Evolutionary conservation across 139 green algal genomes (phyloP).

Genomic region (Chlorella sorokiniana): DNA sequence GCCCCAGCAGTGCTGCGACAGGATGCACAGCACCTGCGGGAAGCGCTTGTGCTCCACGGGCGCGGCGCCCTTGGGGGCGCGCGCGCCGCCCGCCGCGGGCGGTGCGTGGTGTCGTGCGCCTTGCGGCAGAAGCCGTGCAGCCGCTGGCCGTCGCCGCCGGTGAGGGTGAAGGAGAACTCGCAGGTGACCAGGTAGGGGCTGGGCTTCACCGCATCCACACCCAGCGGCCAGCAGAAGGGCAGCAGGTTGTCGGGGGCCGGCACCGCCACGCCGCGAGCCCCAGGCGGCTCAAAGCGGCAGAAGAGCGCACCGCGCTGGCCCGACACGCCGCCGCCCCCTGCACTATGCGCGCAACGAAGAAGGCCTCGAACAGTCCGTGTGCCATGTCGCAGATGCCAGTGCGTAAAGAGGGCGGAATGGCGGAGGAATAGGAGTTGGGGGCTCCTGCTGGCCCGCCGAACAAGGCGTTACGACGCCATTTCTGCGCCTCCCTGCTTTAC

Average conservation of each 20-base stretch:
- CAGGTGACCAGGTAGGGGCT: constrained; percentile 65
- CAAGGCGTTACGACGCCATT: too few relatives aligned
- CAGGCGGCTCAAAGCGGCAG: constrained; percentile 33
- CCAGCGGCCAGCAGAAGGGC: constrained; percentile 68
- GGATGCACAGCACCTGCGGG: constrained; percentile 71
- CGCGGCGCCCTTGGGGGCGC: not conserved
- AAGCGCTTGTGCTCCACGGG: constrained; percentile 40
- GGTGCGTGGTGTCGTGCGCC: constrained; percentile 21
- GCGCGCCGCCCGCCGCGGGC: not conserved
- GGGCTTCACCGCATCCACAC: constrained; percentile 48
- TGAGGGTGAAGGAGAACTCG: constrained; percentile 67
- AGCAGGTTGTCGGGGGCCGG: constrained; percentile 35
- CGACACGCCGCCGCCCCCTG: not conserved
- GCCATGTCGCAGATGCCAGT: not conserved
- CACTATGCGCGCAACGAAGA: constrained; percentile 7
- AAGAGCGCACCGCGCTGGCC: constrained; percentile 11
- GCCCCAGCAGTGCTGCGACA: constrained; percentile 64
- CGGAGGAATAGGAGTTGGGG: too few relatives aligned
- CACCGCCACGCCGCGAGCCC: constrained; percentile 5
- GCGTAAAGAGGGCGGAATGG: too few relatives aligned
- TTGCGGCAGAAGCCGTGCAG: constrained; percentile 66
- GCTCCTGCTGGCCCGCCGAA: too few relatives aligned
- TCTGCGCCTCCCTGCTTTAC: too few relatives aligned
- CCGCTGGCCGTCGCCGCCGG: constrained; percentile 55
- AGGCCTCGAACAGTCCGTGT: constrained; percentile 11